Base-by-base conservation (phyloP, 805 yeast genomes). In the Nakazawaea laoshanensis region DNA sequence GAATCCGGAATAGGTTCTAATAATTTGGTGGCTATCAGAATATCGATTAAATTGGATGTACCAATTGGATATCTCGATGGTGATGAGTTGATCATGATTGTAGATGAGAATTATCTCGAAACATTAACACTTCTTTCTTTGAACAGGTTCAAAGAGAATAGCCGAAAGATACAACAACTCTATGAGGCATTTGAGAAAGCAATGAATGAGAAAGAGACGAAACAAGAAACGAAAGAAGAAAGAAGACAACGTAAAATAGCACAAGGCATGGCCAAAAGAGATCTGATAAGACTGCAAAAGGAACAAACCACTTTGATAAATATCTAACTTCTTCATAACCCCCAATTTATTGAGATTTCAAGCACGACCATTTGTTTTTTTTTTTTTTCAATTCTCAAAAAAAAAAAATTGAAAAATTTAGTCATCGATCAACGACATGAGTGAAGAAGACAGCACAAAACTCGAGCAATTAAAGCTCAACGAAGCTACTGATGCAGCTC, bases 1-100 rank as follows among this genome's bases (percentile, higher is more conserved):
- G 95, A 86, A 52, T 69, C 84, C 19, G 95, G 95, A 1, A 83
- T 86, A 29, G 94, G 94, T 6, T 65, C 77, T 19, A 83, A 85
- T 45, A 71, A 74, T 43, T 63, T 79, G 9, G 94, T 86, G 5
- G 95, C 87, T 0, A 70, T 86, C 13, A 62, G 95, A 42, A 80
- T 74, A 1, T 75, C 85, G 4, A 75, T 86, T 37, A 72, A 73
- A 40, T 52, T 86, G 16, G 95, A 86, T 49, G 63, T 77, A 1
- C 95, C 95, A 1, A 70, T 85, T 20, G 95, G 88, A 0, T 71
- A 56, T 43, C 51, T 66, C 9, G 45, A 39, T 1, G 45, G 43
- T 1, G 55, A 55, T 1, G 36, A 46, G 10, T 42, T 66, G 14
- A 46, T 53, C 1, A 44, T 67, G 10, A 52, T 77, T 30, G 92